Evolutionary conservation across 2,329 filamentous ascomycete species (phyloP), one percentile per base, ranked within the genome.

Genomic region (Xylariomycetidae sp.): DNA sequence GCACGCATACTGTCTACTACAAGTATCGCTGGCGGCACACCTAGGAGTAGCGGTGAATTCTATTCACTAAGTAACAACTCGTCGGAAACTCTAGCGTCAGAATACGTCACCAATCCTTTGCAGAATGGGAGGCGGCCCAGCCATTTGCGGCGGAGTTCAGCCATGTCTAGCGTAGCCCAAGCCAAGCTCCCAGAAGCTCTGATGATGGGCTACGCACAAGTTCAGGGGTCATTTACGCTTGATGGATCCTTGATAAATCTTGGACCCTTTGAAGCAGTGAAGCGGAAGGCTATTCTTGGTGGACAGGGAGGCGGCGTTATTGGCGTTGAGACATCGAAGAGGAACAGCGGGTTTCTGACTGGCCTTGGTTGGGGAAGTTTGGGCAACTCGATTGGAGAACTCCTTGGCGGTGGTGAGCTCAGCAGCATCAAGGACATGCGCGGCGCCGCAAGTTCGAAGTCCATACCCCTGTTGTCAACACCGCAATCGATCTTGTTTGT

Each of bases 191-290:
- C 86, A 1, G 89, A 97, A 56, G 82, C 83, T 2, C 65, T 98
- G 34, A 94, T 98, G 80, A 98, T 98, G 92, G 92, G 89, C 1
- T 98, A 94, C 61, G 90, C 87, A 3, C 92, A 98, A 50, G 78
- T 97, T 3, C 85, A 88, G 59, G 92, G 92, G 4, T 89, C 86
- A 0, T 98, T 98, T 49, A 88, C 81, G 0, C 65, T 98, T 6
- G 92, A 98, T 54, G 88, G 88, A 1, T 95, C 92, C 2, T 66
- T 98, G 15, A 80, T 98, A 39, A 90, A 94, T 50, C 80, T 94
- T 25, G 80, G 80, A 0, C 86, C 86, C 0, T 98, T 98, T 50
- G 92, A 98, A 54, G 87, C 94, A 50, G 89, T 97, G 25, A 98
- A 98, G 59, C 77, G 89, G 38, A 96, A 94, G 62, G 89, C 86